phyloP scores from a whole-genome alignment of 1,284 basidiomycete genomes.

The Marasmius sp. region DNA sequence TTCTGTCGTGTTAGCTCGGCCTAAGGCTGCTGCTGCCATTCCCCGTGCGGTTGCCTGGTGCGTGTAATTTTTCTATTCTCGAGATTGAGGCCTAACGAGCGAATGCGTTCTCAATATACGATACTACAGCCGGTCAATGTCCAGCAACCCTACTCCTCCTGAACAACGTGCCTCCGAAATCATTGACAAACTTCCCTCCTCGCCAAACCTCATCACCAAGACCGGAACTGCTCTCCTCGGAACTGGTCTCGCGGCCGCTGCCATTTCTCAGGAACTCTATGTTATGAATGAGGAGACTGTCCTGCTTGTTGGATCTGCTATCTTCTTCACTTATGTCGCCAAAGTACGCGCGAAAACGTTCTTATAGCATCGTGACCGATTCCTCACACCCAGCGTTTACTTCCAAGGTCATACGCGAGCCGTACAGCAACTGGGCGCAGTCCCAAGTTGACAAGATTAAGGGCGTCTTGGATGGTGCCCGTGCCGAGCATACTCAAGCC shows the following conservation, averaged over 20 bases:
- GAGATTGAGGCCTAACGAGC: constrained; percentile 1
- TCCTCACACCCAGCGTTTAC: constrained; percentile 9
- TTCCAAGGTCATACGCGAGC: constrained; percentile 65
- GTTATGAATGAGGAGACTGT: constrained; percentile 96
- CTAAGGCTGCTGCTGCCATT: constrained; percentile 54
- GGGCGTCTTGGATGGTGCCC: constrained; percentile 80
- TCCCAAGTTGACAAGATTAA: constrained; percentile 84
- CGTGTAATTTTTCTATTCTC: constrained; percentile 29
- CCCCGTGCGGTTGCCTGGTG: constrained; percentile 58
- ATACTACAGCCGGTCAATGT: constrained; percentile 60
- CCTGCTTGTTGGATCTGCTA: constrained; percentile 79
- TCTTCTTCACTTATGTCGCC: constrained; percentile 86
- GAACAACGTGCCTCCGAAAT: constrained; percentile 89
- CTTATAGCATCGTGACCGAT: background rate
- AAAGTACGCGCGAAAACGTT: constrained; percentile 50
- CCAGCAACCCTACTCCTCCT: constrained; percentile 68
- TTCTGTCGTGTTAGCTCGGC: constrained; percentile 41
- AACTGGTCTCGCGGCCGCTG: constrained; percentile 87
- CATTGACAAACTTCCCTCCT: constrained; percentile 90
- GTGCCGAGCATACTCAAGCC: constrained; percentile 89
- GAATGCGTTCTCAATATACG: background rate
- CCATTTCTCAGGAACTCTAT: constrained; percentile 97
- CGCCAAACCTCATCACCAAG: constrained; percentile 89
- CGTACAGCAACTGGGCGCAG: constrained; percentile 94
- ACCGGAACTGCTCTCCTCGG: constrained; percentile 91